Evolutionary conservation across 1,139 yeast species (phyloP).

Genomic region (Hyphopichia fennica): DNA sequence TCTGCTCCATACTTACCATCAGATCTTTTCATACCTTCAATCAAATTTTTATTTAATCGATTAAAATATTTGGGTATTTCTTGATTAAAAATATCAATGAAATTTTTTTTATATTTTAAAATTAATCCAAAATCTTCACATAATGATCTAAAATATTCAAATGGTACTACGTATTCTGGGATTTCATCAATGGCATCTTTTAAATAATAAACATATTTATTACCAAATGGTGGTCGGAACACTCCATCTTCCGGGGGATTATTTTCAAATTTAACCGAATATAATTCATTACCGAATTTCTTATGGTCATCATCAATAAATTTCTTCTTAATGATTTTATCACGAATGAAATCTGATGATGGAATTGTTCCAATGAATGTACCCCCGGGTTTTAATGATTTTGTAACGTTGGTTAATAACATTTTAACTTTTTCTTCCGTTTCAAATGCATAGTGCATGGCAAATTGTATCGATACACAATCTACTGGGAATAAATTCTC

Average conservation of each 20-base stretch:
- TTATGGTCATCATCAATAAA: slow-evolving; percentile 39
- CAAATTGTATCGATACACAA: slow-evolving; percentile 84
- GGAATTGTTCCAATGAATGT: slow-evolving; percentile 92
- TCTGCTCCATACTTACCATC: slow-evolving; percentile 87
- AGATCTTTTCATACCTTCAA: slow-evolving; percentile 66
- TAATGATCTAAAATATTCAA: slow-evolving; percentile 77
- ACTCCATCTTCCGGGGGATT: slow-evolving; percentile 72
- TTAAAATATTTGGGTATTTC: slow-evolving; percentile 69
- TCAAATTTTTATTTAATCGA: slow-evolving; percentile 60
- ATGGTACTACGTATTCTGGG: slow-evolving; percentile 97
- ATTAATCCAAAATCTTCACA: slow-evolving; percentile 84
- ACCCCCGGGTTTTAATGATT: slow-evolving; percentile 79
- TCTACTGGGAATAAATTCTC: slow-evolving; percentile 82
- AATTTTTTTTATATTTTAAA: slow-evolving; percentile 71
- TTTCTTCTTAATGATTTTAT: slow-evolving; percentile 51
- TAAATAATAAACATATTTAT: slow-evolving; percentile 75
- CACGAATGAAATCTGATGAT: slow-evolving; percentile 78
- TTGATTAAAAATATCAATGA: slow-evolving; percentile 78
- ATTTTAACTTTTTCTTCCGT: slow-evolving; percentile 76
- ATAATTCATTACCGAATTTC: slow-evolving; percentile 83
- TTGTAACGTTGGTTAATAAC: slow-evolving; percentile 71
- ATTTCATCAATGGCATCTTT: slow-evolving; percentile 95
- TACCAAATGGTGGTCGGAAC: slow-evolving; percentile 79
- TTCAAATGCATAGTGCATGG: slow-evolving; percentile 92
- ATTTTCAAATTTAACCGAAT: slow-evolving; percentile 75